These are phyloP conservation scores for Pseudonectria buxi DNA, from an alignment of 2,329 filamentous ascomycete genomes.

Conservation along the genomic window DNA sequence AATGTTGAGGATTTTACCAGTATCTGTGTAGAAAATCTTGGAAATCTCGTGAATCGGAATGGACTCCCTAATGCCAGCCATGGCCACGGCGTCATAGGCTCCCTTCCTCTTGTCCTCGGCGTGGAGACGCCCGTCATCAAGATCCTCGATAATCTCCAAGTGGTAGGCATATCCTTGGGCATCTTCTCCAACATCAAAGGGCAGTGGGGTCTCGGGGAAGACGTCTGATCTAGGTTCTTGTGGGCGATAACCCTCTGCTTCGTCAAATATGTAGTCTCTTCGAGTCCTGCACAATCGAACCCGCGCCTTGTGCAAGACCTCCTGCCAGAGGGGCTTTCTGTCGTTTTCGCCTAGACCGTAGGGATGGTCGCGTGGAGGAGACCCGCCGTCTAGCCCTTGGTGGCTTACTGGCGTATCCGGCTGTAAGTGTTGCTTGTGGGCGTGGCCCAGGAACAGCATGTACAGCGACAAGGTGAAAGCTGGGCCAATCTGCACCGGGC, in stretches of 20 bases:
- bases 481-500: conserved; percentile 75
- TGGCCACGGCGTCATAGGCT: conserved; percentile 35
- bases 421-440: conserved; percentile 24
- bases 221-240: neutral
- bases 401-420: neutral
- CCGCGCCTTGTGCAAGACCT: conserved; percentile 87
- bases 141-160: conserved; percentile 74
- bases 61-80: conserved; percentile 44
- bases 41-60: conserved; percentile 58
- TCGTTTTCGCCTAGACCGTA: conserved; percentile 32
- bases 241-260: conserved; percentile 10
- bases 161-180: conserved; percentile 62
- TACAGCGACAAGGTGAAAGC: conserved; percentile 83
- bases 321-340: conserved; percentile 79
- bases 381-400: neutral
- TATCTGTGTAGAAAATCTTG: conserved; percentile 91
- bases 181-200: conserved; percentile 1
- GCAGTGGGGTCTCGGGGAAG: neutral
- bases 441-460: conserved; percentile 86
- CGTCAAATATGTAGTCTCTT: conserved; percentile 25
- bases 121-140: conserved; percentile 53
- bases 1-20: conserved; percentile 83
- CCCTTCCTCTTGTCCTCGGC: conserved; percentile 30
- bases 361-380: neutral
- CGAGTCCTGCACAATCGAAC: conserved; percentile 70